These are phyloP conservation scores for Dryas octopetala DNA, from an alignment of 306 rosid genomes.

Conservation along the genomic window DNA sequence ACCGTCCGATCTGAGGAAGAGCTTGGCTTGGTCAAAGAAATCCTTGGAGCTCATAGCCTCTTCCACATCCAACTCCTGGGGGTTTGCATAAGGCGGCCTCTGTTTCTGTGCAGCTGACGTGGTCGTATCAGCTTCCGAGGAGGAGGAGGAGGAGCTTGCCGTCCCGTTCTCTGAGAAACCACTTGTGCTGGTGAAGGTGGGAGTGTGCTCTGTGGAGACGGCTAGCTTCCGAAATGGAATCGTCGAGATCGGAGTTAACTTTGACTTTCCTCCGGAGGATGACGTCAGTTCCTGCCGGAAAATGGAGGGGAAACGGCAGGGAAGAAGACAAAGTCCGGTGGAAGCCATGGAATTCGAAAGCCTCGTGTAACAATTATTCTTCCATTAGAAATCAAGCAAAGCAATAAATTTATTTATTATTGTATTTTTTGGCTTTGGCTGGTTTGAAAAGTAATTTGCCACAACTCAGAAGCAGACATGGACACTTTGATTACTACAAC, in stretches of 20 bases:
- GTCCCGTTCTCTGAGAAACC: background rate
- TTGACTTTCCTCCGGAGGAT: background rate
- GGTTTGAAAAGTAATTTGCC: too few relatives aligned
- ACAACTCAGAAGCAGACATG: too few relatives aligned
- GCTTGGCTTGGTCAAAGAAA: conserved; percentile 50
- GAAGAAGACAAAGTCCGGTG: conserved; percentile 31
- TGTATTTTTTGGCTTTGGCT: too few relatives aligned
- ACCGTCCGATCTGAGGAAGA: conserved; percentile 37
- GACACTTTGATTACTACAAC: too few relatives aligned
- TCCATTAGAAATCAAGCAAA: too few relatives aligned
- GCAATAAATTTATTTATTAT: too few relatives aligned
- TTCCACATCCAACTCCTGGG: conserved; percentile 10
- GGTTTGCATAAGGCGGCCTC: background rate
- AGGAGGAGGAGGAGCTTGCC: too few relatives aligned
- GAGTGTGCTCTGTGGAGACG: conserved; percentile 30
- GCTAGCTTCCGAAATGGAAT: conserved; percentile 24
- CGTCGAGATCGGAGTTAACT: conserved; percentile 13
- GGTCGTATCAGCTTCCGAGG: conserved; percentile 2
- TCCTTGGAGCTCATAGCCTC: conserved; percentile 34
- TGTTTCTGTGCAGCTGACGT: background rate
- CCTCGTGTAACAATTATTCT: too few relatives aligned
- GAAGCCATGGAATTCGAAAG: conserved; percentile 39
- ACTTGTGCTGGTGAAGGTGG: background rate
- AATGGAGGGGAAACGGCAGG: conserved; percentile 11
- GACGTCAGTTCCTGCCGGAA: conserved; percentile 21